Base-by-base conservation (phyloP, 305 asterid species). In the Fraxinus ornus region DNA sequence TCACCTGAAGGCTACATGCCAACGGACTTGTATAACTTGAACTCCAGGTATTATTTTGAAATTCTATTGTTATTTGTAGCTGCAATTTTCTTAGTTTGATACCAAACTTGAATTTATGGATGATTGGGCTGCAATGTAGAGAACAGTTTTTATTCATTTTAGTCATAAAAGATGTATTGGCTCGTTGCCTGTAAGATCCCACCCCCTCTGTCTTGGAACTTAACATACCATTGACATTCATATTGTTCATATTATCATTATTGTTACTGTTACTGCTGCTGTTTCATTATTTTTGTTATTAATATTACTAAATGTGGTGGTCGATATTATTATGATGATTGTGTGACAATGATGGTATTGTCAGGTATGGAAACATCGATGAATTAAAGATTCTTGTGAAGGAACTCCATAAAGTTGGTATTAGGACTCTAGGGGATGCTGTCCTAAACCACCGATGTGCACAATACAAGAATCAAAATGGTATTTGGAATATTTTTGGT, bases 1-100 rank as follows among this genome's bases (percentile, higher is more conserved):
- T 95, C 99, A 39, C 89, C 99, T 44, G 99, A 94, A 89, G 99
- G 99, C 32, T 95, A 95, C 90, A 95, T 95, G 99, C 99, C 99
- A 33, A 85, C 77, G 85, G 99, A 95, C 88, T 90, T 94, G 86
- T 95, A 93, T 87, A 92, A 95, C 90, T 86, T 95, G 86, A 91
- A 93, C 87, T 95, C 98, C 91, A 95, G 99, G 98, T 95, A 91
- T 80, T 30, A 33, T 72, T 35, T 66, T 49, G 39, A 33, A 79
- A 24, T 36, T 21, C 81, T 19, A 12, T 78, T 36, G 37, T 36
- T 72, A 62, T 47, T 26, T 39, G 32, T 74, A 8, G 79, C 64
- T 75, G 52, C 74, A 22, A 21, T 10, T 73, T 41, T 19, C 30
- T 41, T 26, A 26, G 79, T 22, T 52, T 74, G 57, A 62, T 75